Conservation (phyloP, 257 asterid genomes). For the Solanum tarapatanum region DNA sequence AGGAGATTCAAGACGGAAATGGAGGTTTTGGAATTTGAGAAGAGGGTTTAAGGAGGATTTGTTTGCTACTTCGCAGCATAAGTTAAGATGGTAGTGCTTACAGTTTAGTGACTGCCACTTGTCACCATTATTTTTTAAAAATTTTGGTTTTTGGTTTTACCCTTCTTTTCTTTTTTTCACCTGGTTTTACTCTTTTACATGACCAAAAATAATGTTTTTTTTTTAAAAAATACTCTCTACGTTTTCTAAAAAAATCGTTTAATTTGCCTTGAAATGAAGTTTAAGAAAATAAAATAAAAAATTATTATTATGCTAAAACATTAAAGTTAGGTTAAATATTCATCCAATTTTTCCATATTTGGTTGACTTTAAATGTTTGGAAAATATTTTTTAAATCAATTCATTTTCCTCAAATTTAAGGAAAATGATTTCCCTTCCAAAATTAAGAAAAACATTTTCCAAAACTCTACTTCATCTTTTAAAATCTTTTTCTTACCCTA, state of each 20-base stretch:
- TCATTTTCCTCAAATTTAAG: too few species aligned
- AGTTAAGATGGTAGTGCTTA: neutral
- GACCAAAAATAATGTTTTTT: neutral
- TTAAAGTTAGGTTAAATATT: neutral
- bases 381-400: too few species aligned
- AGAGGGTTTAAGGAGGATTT: constrained; percentile 10
- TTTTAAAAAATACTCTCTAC: too few species aligned
- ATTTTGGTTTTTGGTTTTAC: neutral
- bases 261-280: rapidly evolving
- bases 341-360: too few species aligned
- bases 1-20: neutral
- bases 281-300: too few species aligned
- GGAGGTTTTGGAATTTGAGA: neutral
- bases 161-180: neutral
- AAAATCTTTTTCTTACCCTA: too few species aligned
- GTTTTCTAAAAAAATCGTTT: too few species aligned
- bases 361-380: too few species aligned
- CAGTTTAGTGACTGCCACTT: neutral
- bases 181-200: neutral
- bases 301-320: too few species aligned
- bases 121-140: neutral
- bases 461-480: too few species aligned
- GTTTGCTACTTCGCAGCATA: neutral
- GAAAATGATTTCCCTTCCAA: too few species aligned
- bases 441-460: too few species aligned